These are phyloP conservation scores for Saturnispora besseyi DNA, from an alignment of 805 yeast species.

Conservation along the genomic window DNA sequence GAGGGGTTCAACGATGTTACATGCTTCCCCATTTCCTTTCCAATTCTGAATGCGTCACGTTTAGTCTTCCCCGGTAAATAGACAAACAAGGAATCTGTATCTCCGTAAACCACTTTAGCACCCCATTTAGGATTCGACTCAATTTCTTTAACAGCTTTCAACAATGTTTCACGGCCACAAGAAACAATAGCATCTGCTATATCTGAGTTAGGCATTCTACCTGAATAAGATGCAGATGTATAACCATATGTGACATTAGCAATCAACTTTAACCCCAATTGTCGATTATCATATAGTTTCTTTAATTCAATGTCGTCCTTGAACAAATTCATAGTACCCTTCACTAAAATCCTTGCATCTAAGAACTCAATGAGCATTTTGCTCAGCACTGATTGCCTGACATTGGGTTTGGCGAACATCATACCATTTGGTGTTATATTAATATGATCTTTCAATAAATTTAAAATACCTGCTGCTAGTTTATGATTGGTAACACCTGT, in stretches of 20 bases:
- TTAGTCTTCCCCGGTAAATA: conserved; percentile 76
- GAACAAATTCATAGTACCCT: conserved; percentile 56
- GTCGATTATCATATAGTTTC: conserved; percentile 62
- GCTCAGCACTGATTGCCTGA: conserved; percentile 67
- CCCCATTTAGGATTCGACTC: conserved; percentile 58
- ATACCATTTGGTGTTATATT: conserved; percentile 81
- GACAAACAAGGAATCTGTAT: conserved; percentile 89
- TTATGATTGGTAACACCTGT: conserved; percentile 46
- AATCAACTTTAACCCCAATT: conserved; percentile 76
- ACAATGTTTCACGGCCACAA: conserved; percentile 79
- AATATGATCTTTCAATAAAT: conserved; percentile 43
- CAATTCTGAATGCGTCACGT: conserved; percentile 70
- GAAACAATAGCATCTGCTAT: conserved; percentile 92
- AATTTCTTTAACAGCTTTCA: conserved; percentile 58
- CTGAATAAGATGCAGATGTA: conserved; percentile 89
- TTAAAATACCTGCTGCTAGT: conserved; percentile 49
- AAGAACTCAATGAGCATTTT: conserved; percentile 79
- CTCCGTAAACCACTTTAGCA: conserved; percentile 93
- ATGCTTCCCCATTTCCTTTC: conserved; percentile 54
- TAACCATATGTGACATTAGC: conserved; percentile 97
- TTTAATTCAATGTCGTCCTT: conserved; percentile 40
- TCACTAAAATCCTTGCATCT: conserved; percentile 71
- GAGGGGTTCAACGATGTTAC: conserved; percentile 64
- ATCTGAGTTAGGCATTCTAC: conserved; percentile 95
- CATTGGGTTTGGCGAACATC: conserved; percentile 56